Conservation (phyloP, 768 basidiomycete genomes). For the Saitozyma podzolica region DNA sequence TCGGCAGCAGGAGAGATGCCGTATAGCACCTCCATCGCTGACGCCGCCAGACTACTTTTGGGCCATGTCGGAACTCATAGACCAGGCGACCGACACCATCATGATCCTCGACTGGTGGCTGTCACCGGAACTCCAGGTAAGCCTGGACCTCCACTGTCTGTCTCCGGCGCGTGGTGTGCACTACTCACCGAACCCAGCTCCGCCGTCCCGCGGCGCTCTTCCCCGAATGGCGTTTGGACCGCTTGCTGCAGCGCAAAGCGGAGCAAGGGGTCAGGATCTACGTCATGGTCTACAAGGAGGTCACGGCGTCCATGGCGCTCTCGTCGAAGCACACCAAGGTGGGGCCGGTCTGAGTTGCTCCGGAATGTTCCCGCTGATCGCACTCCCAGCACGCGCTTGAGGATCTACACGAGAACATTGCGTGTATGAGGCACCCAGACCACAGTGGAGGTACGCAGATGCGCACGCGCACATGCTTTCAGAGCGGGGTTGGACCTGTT, state of each 20-base stretch:
- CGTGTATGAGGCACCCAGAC: slow-evolving; percentile 62
- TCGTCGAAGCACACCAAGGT: slow-evolving; percentile 81
- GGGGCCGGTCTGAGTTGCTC: slow-evolving; percentile 3
- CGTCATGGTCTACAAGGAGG: slow-evolving; percentile 93
- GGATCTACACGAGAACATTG: slow-evolving; percentile 80
- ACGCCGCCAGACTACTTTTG: slow-evolving; percentile 76
- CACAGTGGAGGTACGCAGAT: slow-evolving; percentile 25
- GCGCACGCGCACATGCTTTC: not conserved
- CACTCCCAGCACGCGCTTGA: slow-evolving; percentile 67
- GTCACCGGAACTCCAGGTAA: slow-evolving; percentile 75
- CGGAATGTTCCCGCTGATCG: slow-evolving; percentile 2
- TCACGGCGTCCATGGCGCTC: slow-evolving; percentile 89
- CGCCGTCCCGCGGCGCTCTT: slow-evolving; percentile 84
- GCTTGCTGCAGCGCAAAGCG: slow-evolving; percentile 81
- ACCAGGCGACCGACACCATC: slow-evolving; percentile 66
- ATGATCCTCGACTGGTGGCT: slow-evolving; percentile 84
- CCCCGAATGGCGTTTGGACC: slow-evolving; percentile 86
- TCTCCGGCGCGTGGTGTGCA: not conserved
- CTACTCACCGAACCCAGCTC: slow-evolving; percentile 56
- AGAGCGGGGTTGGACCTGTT: no score
- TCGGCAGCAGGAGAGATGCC: no score
- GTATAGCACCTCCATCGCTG: not conserved
- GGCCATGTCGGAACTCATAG: slow-evolving; percentile 85
- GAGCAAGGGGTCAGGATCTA: slow-evolving; percentile 88
- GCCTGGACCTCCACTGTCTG: slow-evolving; percentile 52